These are phyloP conservation scores for Rhizopus microsporus DNA, from an alignment of 371 early-diverging fungal species.

Conservation along the genomic window DNA sequence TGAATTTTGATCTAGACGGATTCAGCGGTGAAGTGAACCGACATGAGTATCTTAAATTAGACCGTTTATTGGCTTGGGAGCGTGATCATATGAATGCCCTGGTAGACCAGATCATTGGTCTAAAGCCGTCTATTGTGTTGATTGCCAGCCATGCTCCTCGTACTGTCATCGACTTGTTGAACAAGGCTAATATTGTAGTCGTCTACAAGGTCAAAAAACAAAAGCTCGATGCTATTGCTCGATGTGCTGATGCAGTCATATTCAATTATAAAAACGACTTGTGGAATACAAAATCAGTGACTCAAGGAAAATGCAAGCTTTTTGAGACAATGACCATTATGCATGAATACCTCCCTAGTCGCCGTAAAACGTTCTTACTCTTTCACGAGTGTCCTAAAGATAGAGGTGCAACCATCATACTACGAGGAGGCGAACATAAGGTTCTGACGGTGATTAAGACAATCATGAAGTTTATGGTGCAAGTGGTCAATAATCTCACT, in stretches of 20 bases:
- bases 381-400: slow-evolving; percentile 81
- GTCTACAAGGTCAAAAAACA: slow-evolving; percentile 81
- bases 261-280: slow-evolving; percentile 81
- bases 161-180: slow-evolving; percentile 79
- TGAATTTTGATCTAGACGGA: slow-evolving; percentile 87
- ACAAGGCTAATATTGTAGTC: slow-evolving; percentile 75
- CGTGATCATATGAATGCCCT: slow-evolving; percentile 76
- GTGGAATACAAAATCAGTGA: slow-evolving; percentile 56
- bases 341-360: slow-evolving; percentile 72
- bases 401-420: slow-evolving; percentile 83
- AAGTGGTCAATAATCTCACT: slow-evolving; percentile 79
- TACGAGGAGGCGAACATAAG: slow-evolving; percentile 75
- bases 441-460: slow-evolving; percentile 71
- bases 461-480: slow-evolving; percentile 77
- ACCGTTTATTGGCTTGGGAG: slow-evolving; percentile 80
- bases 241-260: slow-evolving; percentile 82
- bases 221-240: slow-evolving; percentile 78
- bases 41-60: slow-evolving; percentile 47
- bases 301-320: slow-evolving; percentile 73
- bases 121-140: slow-evolving; percentile 80
- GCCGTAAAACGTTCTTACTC: slow-evolving; percentile 81
- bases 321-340: slow-evolving; percentile 80
- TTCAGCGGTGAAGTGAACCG: slow-evolving; percentile 40
- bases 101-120: slow-evolving; percentile 70
- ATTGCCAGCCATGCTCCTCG: slow-evolving; percentile 78